phyloP scores from a whole-genome alignment of 768 basidiomycete genomes.

The Hypholoma sublateritium region DNA sequence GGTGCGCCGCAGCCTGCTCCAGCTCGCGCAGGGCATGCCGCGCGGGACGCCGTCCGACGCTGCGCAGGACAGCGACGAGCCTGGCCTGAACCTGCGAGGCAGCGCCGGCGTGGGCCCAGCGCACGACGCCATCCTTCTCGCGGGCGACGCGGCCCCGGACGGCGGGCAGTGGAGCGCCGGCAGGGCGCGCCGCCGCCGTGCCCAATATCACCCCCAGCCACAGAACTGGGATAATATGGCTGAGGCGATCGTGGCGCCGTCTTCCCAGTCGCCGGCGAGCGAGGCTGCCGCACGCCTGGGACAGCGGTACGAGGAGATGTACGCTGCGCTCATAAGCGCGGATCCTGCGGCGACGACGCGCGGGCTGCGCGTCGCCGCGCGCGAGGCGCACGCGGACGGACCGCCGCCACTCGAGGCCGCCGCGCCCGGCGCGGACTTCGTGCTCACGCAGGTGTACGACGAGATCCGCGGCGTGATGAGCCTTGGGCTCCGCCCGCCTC shows the following conservation, averaged over 20 bases:
- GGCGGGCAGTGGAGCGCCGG: neutral
- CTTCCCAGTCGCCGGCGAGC: neutral
- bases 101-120: neutral
- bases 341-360: conserved; percentile 21
- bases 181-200: neutral
- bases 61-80: no score
- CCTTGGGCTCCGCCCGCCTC: neutral
- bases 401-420: neutral
- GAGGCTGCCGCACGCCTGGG: neutral
- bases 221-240: neutral
- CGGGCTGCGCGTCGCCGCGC: conserved; percentile 23
- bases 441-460: neutral
- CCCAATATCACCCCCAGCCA: neutral
- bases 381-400: conserved; percentile 13
- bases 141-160: neutral
- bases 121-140: neutral
- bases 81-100: no score
- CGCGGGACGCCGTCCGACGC: no score
- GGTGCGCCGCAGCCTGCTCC: conserved; percentile 45
- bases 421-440: neutral
- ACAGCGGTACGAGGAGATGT: neutral
- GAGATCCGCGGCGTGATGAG: neutral
- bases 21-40: conserved; percentile 26
- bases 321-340: neutral
- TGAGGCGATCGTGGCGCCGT: neutral